These are phyloP conservation scores for Davidsoniella eucalypti DNA, from an alignment of 2,329 filamentous ascomycete species.

Conservation along the genomic window DNA sequence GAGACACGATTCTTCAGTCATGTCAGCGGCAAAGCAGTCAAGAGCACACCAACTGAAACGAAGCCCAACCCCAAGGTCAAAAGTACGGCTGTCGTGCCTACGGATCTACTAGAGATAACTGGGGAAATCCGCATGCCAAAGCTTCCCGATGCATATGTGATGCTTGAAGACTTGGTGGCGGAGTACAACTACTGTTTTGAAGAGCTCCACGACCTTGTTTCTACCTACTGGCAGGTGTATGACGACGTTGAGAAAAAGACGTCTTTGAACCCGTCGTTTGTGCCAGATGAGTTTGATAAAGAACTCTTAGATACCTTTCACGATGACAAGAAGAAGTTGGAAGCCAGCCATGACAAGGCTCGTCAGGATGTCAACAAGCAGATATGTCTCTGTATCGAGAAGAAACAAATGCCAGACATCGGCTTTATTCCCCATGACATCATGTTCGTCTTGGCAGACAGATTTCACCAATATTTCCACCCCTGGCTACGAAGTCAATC, in stretches of 20 bases:
- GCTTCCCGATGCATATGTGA: slow-evolving; percentile 19
- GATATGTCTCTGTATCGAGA: slow-evolving; percentile 24
- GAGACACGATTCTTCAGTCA: too few relatives aligned
- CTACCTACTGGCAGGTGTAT: not conserved
- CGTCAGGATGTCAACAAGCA: slow-evolving; percentile 19
- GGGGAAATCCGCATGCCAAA: slow-evolving; percentile 20
- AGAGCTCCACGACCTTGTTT: slow-evolving; percentile 26
- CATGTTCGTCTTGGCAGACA: slow-evolving; percentile 1
- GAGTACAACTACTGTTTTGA: slow-evolving; percentile 32
- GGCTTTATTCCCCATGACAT: slow-evolving; percentile 9
- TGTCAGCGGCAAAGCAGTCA: too few relatives aligned
- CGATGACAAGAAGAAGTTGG: slow-evolving; percentile 19
- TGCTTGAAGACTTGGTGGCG: slow-evolving; percentile 27
- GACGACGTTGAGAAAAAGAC: not conserved
- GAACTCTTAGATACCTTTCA: slow-evolving; percentile 30
- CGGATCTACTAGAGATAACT: slow-evolving; percentile 22
- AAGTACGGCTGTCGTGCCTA: slow-evolving; percentile 16
- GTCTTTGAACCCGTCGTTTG: not conserved
- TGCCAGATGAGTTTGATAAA: slow-evolving; percentile 22
- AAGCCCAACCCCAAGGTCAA: too few relatives aligned
- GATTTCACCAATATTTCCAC: not conserved
- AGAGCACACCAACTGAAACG: too few relatives aligned
- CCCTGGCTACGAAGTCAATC: not conserved
- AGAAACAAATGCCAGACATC: slow-evolving; percentile 27
- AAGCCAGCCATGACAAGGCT: slow-evolving; percentile 21